These are phyloP conservation scores for Paramyrothecium sp. DNA, from an alignment of 2,329 filamentous ascomycete genomes.

Conservation along the genomic window DNA sequence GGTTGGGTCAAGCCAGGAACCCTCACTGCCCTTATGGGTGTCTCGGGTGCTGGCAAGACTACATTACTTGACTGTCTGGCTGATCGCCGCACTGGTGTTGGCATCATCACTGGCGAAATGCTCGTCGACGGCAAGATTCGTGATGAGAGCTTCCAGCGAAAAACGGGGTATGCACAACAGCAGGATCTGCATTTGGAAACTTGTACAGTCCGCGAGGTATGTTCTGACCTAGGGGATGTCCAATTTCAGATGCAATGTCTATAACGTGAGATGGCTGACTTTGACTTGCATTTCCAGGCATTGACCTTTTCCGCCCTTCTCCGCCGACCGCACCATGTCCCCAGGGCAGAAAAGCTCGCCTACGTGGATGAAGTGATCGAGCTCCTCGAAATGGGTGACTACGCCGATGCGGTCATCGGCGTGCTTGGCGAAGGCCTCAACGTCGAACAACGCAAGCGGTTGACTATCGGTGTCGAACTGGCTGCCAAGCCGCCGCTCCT, in stretches of 20 bases:
- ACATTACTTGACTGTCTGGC: conserved; percentile 61
- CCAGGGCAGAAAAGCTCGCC: neutral
- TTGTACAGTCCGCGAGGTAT: conserved; percentile 41
- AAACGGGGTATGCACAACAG: conserved; percentile 68
- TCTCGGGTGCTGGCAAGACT: conserved; percentile 50
- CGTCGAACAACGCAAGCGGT: conserved; percentile 42
- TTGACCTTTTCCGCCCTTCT: too few relatives aligned
- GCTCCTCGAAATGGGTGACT: too few relatives aligned
- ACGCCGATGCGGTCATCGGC: too few relatives aligned
- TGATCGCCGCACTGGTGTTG: conserved; percentile 65
- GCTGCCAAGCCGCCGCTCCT: conserved; percentile 36
- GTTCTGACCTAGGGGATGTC: too few relatives aligned
- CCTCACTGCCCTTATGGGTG: conserved; percentile 62
- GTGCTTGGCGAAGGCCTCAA: conserved; percentile 29
- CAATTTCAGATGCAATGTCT: too few relatives aligned
- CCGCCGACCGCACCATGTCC: conserved; percentile 21
- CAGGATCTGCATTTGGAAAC: conserved; percentile 42
- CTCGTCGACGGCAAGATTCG: conserved; percentile 62
- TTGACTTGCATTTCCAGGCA: too few relatives aligned
- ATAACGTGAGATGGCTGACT: too few relatives aligned
- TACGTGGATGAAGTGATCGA: too few relatives aligned
- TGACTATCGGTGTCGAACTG: conserved; percentile 42
- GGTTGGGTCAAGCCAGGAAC: conserved; percentile 71
- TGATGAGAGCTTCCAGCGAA: conserved; percentile 64
- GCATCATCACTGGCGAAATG: conserved; percentile 65